A percentile compares a stretch with the other conserved stretches of the same genome.
Evolutionary conservation across 805 yeast genomes (phyloP).

Genomic region (Tetrapisispora nanseiensis): DNA sequence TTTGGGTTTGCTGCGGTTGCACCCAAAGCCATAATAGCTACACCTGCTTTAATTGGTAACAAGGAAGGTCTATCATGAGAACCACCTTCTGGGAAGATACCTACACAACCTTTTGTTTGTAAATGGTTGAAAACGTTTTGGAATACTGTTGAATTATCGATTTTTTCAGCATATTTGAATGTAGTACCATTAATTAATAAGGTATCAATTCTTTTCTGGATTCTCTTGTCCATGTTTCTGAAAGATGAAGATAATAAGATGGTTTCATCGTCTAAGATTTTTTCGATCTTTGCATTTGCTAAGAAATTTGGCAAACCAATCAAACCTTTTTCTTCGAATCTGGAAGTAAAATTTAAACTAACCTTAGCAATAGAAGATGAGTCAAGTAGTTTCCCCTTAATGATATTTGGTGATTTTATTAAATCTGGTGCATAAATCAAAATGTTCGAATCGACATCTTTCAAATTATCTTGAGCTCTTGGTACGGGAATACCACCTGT

Average conservation of each 20-base stretch:
- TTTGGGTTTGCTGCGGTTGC: constrained; percentile 71
- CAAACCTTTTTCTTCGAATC: constrained; percentile 53
- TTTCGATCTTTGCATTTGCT: constrained; percentile 65
- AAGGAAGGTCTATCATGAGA: constrained; percentile 91
- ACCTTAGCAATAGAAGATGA: constrained; percentile 1
- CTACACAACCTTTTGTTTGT: constrained; percentile 68
- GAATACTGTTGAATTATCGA: constrained; percentile 77
- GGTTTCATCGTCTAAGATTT: constrained; percentile 60
- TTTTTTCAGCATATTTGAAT: constrained; percentile 67
- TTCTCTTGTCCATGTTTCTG: constrained; percentile 39
- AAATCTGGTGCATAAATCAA: constrained; percentile 45
- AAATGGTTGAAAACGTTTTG: constrained; percentile 75
- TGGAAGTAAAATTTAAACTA: constrained; percentile 40
- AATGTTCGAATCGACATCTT: constrained; percentile 40
- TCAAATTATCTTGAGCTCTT: constrained; percentile 79
- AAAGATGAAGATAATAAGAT: constrained; percentile 53
- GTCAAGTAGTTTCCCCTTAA: constrained; percentile 24
- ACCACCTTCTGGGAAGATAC: constrained; percentile 97
- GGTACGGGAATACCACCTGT: constrained; percentile 82
- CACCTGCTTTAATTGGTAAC: constrained; percentile 92
- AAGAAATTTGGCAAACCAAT: constrained; percentile 67
- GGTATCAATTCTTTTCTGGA: constrained; percentile 31
- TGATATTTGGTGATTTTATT: constrained; percentile 36
- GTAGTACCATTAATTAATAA: constrained; percentile 47
- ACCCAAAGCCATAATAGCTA: constrained; percentile 94